Evolutionary conservation across 2,329 filamentous ascomycete species (phyloP).

Genomic region (Sporothrix dimorphospora): DNA sequence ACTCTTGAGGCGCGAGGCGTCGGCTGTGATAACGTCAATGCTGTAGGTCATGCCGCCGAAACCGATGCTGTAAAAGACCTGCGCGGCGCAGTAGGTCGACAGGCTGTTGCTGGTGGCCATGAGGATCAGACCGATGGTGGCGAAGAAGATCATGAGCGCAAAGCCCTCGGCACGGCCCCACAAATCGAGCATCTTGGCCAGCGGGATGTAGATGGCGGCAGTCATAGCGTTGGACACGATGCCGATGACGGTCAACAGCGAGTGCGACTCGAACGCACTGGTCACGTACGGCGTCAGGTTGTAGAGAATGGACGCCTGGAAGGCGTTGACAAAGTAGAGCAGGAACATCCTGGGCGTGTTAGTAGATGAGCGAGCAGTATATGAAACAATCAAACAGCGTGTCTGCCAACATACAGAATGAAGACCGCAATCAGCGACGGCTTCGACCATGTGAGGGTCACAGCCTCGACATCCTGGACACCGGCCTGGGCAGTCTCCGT

Average conservation of each 20-base stretch:
- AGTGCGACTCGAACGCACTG: conserved; percentile 56
- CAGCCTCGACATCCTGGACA: conserved; percentile 53
- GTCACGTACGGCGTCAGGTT: conserved; percentile 48
- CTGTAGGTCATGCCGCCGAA: conserved; percentile 45
- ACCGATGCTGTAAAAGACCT: conserved; percentile 66
- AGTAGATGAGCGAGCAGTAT: not conserved
- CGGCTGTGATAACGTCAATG: conserved; percentile 65
- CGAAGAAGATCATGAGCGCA: conserved; percentile 45
- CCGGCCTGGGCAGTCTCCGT: conserved; percentile 45
- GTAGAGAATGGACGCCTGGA: conserved; percentile 49
- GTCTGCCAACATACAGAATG: conserved; percentile 34
- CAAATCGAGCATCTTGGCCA: conserved; percentile 54
- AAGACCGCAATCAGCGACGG: conserved; percentile 49
- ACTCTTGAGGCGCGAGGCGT: conserved; percentile 66
- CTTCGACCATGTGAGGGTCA: conserved; percentile 49
- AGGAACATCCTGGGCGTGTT: conserved; percentile 45
- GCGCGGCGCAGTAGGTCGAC: conserved; percentile 51
- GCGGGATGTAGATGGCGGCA: conserved; percentile 59
- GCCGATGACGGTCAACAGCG: conserved; percentile 55
- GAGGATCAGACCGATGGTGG: conserved; percentile 57
- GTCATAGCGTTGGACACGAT: conserved; percentile 59
- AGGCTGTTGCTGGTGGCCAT: conserved; percentile 62
- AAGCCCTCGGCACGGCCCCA: conserved; percentile 54
- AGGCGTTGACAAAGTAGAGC: conserved; percentile 55
- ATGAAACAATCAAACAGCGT: not conserved